Evolutionary conservation across 2,329 filamentous ascomycete species (phyloP), one percentile per base, ranked within the genome.

Genomic region (Penicillium sp.): DNA sequence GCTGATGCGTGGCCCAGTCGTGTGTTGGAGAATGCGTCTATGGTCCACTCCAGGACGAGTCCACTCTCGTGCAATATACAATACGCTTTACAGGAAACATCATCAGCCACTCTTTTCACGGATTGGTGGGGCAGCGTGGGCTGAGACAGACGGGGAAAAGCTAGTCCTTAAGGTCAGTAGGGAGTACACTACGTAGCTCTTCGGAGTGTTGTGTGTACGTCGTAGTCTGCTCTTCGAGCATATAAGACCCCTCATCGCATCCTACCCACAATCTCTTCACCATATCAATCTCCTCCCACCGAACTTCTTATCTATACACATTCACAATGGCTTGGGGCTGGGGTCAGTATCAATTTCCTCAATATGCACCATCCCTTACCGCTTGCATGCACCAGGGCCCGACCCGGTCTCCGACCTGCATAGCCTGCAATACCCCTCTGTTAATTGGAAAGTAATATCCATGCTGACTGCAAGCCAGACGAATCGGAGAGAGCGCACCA

Each of bases 401-500:
- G 46, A 43, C 14, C 39, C 51, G 26, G 36, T 26, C 41, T 51
- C 39, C 45, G 26, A 42, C 29, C 41, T 51, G 32, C 44, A 51
- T 53, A 48, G 36, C 46, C 30, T 34, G 49, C 48, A 9, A 30
- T 10, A 23, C 23, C 18, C 11, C 42, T 44, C 23, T 7, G 36
- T 45, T 51, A 29, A 40, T 18, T 29, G 44, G 10, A 19, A 43
- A 16, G 11, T 23, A 8, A 44, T 26, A 47, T 30, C 29, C 19
- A 47, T 44, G 46, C 56, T 63, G 19, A 57, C 42, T 13, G 29
- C 18, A 23, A 19, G 40, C 7, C 43, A 84, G 81, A 76, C 62
- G 76, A 82, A 57, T 78, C 77, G 58, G 76, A 81, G 56, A 70
- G 81, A 45, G 73, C 78, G 61, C 83, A 85, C 75, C 67, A 80